phyloP scores from a whole-genome alignment of 345 rosid genomes.

The Hypericum perforatum region DNA sequence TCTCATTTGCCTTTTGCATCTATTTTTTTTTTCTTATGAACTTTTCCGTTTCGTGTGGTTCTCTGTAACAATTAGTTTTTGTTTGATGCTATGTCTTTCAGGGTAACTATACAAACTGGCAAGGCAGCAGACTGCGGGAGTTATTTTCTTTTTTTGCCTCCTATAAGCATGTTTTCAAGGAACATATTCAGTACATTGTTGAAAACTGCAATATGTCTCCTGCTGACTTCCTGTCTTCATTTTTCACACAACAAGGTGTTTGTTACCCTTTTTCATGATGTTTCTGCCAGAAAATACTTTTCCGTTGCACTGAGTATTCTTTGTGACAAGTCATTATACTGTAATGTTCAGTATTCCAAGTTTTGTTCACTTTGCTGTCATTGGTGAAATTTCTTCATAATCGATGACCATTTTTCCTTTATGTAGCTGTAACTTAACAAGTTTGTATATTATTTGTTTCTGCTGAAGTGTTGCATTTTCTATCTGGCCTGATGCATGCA shows the following conservation, averaged over 20 bases:
- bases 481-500: too few relatives aligned
- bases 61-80: background rate
- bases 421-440: too few relatives aligned
- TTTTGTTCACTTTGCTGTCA: too few relatives aligned
- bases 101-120: conserved; percentile 40
- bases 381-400: too few relatives aligned
- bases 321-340: too few relatives aligned
- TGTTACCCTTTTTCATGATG: background rate
- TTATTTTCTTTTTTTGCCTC: conserved; percentile 58
- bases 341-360: too few relatives aligned
- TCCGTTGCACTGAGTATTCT: background rate
- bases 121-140: conserved; percentile 29
- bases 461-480: too few relatives aligned
- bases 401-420: too few relatives aligned
- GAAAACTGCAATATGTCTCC: conserved; percentile 59
- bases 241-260: conserved; percentile 66
- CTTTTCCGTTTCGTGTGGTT: background rate
- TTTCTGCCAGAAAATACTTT: background rate
- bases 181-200: conserved; percentile 49
- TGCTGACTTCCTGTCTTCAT: conserved; percentile 41
- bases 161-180: conserved; percentile 49
- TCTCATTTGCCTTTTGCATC: conserved; percentile 11
- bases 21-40: background rate
- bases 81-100: conserved; percentile 14
- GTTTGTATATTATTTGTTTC: too few relatives aligned